These are phyloP conservation scores for Penicillium atrosanguineum DNA, from an alignment of 495 filamentous ascomycete genomes.

Conservation along the genomic window DNA sequence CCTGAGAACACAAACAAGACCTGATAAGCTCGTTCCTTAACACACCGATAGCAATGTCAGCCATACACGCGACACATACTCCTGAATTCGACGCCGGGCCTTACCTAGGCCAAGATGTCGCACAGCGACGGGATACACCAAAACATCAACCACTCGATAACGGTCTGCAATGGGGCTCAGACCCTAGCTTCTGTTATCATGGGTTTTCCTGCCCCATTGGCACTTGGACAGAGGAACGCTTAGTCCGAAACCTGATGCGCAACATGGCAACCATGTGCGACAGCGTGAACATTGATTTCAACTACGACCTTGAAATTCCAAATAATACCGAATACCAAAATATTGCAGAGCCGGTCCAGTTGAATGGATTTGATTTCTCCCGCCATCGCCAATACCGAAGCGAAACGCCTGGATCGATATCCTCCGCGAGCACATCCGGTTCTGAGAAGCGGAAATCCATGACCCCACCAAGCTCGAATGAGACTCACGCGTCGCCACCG, in stretches of 20 bases:
- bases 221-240: conserved; percentile 25
- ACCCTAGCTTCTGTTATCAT: conserved; percentile 28
- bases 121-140: not conserved
- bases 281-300: conserved; percentile 12
- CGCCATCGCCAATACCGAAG: not conserved
- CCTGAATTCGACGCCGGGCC: not conserved
- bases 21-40: not conserved
- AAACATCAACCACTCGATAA: conserved; percentile 5
- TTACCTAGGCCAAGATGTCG: not conserved
- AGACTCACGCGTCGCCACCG: not conserved
- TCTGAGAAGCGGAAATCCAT: not conserved
- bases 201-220: conserved; percentile 24
- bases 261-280: conserved; percentile 20
- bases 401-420: conserved; percentile 5
- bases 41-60: not conserved
- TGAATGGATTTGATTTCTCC: conserved; percentile 1
- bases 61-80: not conserved
- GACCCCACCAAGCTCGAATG: not conserved
- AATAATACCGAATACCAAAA: not conserved
- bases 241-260: conserved; percentile 22
- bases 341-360: not conserved
- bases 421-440: conserved; percentile 2
- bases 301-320: not conserved
- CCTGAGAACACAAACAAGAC: not conserved
- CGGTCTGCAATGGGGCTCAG: conserved; percentile 26